phyloP scores from a whole-genome alignment of 768 basidiomycete species.

The Pleurotus tuoliensis region DNA sequence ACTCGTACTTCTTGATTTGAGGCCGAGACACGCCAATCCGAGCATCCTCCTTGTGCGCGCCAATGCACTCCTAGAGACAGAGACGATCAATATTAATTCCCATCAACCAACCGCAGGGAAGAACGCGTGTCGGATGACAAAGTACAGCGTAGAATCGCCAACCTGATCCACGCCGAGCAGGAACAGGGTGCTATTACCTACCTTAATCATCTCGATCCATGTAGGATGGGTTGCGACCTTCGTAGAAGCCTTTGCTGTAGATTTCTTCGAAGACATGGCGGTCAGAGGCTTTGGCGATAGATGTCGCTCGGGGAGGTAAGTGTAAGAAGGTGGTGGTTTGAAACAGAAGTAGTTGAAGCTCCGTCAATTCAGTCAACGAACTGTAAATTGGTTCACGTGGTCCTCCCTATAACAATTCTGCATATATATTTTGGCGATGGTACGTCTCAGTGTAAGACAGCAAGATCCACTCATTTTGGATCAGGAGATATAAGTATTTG shows the following conservation, averaged over 20 bases:
- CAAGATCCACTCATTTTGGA: too few species aligned
- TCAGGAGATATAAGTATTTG: too few species aligned
- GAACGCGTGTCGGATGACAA: constrained; percentile 12
- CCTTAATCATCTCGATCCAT: constrained; percentile 82
- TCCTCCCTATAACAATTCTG: background rate
- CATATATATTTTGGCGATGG: too few species aligned
- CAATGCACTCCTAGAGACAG: constrained; percentile 72
- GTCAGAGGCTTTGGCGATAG: constrained; percentile 1
- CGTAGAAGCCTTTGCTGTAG: constrained; percentile 24
- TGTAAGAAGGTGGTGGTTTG: constrained; percentile 45
- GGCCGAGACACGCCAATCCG: constrained; percentile 85
- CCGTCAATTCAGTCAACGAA: constrained; percentile 16
- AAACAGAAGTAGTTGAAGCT: constrained; percentile 36
- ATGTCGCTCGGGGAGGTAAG: background rate
- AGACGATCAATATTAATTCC: constrained; percentile 4
- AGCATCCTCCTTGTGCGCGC: constrained; percentile 66
- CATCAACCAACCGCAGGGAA: background rate
- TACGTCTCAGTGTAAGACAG: too few species aligned
- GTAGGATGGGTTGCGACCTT: constrained; percentile 48
- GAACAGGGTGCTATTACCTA: constrained; percentile 23
- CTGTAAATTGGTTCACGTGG: constrained; percentile 7
- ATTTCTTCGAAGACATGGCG: constrained; percentile 31
- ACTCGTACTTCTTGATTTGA: constrained; percentile 83
- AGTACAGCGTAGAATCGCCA: background rate
- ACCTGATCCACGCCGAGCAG: background rate